A percentile compares a stretch with the other conserved stretches of the same genome.
Evolutionary conservation across 2,329 filamentous ascomycete genomes (phyloP).

Genomic region (Colletotrichum sp.): DNA sequence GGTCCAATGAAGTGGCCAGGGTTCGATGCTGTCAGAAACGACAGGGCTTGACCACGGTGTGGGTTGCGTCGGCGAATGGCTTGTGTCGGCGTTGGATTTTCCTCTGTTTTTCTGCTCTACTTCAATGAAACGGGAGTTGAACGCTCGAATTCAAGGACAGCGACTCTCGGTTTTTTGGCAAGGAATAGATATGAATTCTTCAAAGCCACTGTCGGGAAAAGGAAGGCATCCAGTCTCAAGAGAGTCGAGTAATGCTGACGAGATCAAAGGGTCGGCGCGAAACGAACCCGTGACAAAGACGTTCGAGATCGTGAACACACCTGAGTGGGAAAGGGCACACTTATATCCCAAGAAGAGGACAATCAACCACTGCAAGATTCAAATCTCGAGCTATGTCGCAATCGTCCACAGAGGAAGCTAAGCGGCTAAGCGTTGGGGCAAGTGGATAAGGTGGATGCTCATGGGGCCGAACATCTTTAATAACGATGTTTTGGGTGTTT

Average conservation of each 20-base stretch:
- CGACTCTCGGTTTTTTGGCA: too few relatives aligned
- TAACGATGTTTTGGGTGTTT: conserved; percentile 6
- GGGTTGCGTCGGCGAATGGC: conserved; percentile 16
- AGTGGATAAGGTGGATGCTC: conserved; percentile 16
- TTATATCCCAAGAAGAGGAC: conserved; percentile 3
- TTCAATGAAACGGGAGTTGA: not conserved
- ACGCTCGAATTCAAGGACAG: not conserved
- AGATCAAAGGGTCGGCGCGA: not conserved
- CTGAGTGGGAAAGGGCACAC: not conserved
- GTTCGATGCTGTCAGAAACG: not conserved
- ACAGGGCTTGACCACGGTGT: conserved; percentile 3
- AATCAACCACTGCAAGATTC: not conserved
- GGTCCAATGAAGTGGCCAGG: not conserved
- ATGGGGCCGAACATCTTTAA: conserved; percentile 12
- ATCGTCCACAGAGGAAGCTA: conserved; percentile 9
- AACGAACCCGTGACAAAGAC: not conserved
- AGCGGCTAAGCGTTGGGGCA: conserved; percentile 11
- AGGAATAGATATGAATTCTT: not conserved
- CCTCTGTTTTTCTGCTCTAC: not conserved
- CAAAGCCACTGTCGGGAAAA: not conserved
- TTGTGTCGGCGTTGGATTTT: conserved; percentile 18
- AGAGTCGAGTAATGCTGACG: not conserved
- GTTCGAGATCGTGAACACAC: not conserved
- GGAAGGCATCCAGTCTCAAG: not conserved
- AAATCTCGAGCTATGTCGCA: conserved; percentile 17